These are phyloP conservation scores for Ceratocystis ficicola DNA, from an alignment of 2,329 filamentous ascomycete species.

Conservation along the genomic window DNA sequence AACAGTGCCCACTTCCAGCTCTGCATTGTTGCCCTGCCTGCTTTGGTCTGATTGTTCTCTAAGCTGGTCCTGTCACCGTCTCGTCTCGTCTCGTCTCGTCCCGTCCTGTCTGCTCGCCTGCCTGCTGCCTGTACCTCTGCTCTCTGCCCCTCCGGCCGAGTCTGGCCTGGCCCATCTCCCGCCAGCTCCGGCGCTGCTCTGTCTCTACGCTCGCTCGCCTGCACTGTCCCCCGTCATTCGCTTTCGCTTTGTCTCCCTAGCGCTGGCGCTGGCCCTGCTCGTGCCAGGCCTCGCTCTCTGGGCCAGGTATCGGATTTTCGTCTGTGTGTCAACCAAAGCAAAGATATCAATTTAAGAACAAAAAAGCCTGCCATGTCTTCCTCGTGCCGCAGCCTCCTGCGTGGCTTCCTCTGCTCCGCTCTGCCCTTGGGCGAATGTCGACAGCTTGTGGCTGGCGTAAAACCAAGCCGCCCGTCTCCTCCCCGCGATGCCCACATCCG, in stretches of 20 bases:
- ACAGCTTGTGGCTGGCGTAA: too few species aligned
- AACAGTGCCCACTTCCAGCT: too few species aligned
- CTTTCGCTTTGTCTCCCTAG: too few species aligned
- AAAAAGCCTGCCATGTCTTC: too few species aligned
- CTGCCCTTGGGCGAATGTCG: too few species aligned
- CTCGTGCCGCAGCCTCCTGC: too few species aligned
- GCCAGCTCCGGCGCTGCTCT: not conserved
- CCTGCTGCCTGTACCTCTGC: not conserved
- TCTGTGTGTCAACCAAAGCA: not conserved
- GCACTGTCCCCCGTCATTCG: too few species aligned
- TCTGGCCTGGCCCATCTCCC: not conserved
- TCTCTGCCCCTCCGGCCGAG: not conserved
- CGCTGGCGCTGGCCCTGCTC: too few species aligned
- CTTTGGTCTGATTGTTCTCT: not conserved
- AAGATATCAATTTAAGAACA: not conserved
- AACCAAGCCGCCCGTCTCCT: too few species aligned
- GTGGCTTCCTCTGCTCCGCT: too few species aligned
- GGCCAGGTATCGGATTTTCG: not conserved
- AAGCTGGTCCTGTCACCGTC: not conserved
- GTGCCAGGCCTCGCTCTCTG: not conserved
- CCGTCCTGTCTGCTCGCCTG: not conserved
- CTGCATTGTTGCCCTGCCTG: not conserved
- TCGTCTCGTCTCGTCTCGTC: slow-evolving; percentile 5
- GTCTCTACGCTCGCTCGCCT: too few species aligned
- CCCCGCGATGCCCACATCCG: too few species aligned